phyloP scores from a whole-genome alignment of 148 eudicot species.

The Vaccinium vitisidaea region DNA sequence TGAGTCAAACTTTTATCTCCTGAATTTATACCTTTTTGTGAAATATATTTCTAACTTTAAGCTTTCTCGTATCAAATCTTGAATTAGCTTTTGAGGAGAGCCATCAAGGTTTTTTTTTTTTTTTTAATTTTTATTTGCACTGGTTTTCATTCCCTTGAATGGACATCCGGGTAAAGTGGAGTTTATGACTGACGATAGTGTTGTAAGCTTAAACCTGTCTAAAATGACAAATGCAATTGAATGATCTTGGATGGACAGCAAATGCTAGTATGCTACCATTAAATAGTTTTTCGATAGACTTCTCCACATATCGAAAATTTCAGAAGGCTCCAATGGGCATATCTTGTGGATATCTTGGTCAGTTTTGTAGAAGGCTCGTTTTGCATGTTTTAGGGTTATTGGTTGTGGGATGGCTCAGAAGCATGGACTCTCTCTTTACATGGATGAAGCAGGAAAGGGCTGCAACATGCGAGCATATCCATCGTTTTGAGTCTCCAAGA shows the following conservation, averaged over 20 bases:
- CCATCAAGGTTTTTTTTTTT: not conserved
- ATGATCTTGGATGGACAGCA: not conserved
- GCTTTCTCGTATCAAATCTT: not conserved
- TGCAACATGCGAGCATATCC: not conserved
- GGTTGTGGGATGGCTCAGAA: not conserved
- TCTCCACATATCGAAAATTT: not conserved
- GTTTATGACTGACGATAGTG: not conserved
- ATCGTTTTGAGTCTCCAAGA: not conserved
- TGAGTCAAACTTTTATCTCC: not conserved
- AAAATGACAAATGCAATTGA: not conserved
- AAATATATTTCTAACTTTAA: not conserved
- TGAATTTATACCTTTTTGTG: slow-evolving; percentile 12
- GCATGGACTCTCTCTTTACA: not conserved
- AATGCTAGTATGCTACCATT: not conserved
- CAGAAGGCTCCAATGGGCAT: not conserved
- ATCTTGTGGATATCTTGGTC: not conserved
- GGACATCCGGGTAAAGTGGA: not conserved
- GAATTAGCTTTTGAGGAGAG: not conserved
- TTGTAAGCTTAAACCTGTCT: not conserved
- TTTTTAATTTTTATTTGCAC: not conserved
- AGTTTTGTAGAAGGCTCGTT: not conserved
- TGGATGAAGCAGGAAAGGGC: not conserved
- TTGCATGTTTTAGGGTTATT: not conserved
- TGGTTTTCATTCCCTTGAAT: not conserved
- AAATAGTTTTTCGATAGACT: not conserved